These are phyloP conservation scores for Tricholoma sp. DNA, from an alignment of 768 basidiomycete species.

Conservation along the genomic window DNA sequence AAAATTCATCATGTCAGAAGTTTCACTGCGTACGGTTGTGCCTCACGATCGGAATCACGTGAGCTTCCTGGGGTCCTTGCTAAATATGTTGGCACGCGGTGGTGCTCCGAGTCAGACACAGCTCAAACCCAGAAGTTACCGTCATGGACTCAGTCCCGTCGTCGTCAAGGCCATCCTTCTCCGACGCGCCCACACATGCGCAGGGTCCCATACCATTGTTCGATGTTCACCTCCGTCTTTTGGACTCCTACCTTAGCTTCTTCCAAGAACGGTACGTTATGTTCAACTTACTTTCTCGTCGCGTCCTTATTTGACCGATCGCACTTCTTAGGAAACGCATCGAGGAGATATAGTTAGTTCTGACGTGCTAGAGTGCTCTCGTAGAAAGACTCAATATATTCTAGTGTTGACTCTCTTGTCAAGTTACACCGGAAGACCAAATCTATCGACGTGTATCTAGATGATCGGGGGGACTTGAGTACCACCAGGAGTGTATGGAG, in stretches of 20 bases:
- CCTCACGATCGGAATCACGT: neutral
- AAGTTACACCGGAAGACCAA: slow-evolving; percentile 70
- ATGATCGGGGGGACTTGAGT: slow-evolving; percentile 63
- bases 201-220: slow-evolving; percentile 66
- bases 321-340: slow-evolving; percentile 58
- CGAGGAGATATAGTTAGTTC: slow-evolving; percentile 77
- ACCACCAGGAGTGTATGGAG: slow-evolving; percentile 72
- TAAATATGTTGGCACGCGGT: too few species aligned
- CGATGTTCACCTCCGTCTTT: slow-evolving; percentile 61
- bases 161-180: slow-evolving; percentile 36
- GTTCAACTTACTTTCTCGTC: slow-evolving; percentile 6
- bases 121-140: slow-evolving; percentile 4
- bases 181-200: slow-evolving; percentile 24
- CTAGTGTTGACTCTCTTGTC: slow-evolving; percentile 68
- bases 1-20: too few species aligned
- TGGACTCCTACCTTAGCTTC: slow-evolving; percentile 79
- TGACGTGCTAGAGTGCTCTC: neutral
- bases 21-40: too few species aligned
- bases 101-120: slow-evolving; percentile 11
- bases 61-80: too few species aligned
- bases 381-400: slow-evolving; percentile 6
- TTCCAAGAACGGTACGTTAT: slow-evolving; percentile 74
- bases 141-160: slow-evolving; percentile 29
- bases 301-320: slow-evolving; percentile 16
- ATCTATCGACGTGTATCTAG: slow-evolving; percentile 63